Conservation (phyloP, 306 rosid species). For the Sindora glabra region DNA sequence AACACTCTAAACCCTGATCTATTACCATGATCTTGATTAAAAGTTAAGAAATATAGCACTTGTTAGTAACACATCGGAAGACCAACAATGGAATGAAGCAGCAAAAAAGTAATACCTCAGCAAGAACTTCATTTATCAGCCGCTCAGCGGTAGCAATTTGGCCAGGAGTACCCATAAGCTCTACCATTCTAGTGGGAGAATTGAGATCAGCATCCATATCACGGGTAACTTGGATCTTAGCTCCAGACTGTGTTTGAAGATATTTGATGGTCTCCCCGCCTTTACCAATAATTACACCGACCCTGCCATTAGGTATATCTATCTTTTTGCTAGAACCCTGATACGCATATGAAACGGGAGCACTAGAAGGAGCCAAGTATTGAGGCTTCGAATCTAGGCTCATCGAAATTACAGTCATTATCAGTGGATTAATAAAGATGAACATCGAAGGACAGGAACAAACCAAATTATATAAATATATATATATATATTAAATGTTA, state of each 20-base stretch:
- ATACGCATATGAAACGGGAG: constrained; percentile 57
- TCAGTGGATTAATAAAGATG: background rate
- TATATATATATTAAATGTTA: background rate
- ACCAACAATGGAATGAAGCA: background rate
- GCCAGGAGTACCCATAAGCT: constrained; percentile 82
- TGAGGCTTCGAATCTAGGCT: constrained; percentile 50
- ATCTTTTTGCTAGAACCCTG: constrained; percentile 74
- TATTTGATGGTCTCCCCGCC: constrained; percentile 94
- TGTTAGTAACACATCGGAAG: background rate
- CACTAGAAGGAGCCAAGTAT: constrained; percentile 37
- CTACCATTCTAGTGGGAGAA: constrained; percentile 57
- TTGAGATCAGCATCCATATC: constrained; percentile 83
- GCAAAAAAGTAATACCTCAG: constrained; percentile 48
- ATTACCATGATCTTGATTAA: no score
- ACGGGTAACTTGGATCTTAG: constrained; percentile 92
- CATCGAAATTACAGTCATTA: background rate
- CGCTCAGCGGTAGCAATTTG: constrained; percentile 81
- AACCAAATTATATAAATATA: background rate
- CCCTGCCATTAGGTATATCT: constrained; percentile 88
- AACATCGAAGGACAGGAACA: background rate
- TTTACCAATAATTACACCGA: constrained; percentile 94
- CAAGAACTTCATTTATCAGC: constrained; percentile 78
- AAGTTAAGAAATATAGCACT: background rate
- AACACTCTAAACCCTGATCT: no score
- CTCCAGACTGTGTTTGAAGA: constrained; percentile 91